phyloP scores from a whole-genome alignment of 78 protist genomes.

The Guillardia theta region DNA sequence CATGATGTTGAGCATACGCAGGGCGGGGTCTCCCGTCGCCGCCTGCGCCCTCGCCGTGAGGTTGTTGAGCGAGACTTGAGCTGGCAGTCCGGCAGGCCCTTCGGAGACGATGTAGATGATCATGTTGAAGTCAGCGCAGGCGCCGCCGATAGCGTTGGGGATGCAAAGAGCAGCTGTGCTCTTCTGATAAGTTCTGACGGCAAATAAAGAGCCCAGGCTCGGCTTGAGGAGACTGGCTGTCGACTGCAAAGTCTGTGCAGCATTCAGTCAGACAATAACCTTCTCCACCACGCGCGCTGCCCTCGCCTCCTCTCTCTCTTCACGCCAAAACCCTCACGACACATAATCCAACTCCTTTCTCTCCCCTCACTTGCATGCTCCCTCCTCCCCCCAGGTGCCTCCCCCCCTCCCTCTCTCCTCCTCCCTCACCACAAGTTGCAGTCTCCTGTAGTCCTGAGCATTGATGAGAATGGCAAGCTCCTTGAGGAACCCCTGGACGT shows the following conservation, averaged over 20 bases:
- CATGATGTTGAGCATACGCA: neutral
- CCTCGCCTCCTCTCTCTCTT: neutral
- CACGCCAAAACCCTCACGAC: neutral
- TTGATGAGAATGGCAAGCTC: neutral
- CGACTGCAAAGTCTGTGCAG: too few relatives aligned
- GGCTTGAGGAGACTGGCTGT: neutral
- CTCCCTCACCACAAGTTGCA: neutral
- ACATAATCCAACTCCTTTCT: neutral
- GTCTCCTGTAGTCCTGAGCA: neutral
- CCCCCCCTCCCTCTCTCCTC: neutral
- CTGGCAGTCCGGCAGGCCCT: neutral
- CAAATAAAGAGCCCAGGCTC: neutral
- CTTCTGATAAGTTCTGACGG: neutral
- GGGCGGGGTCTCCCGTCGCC: neutral
- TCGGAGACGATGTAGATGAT: neutral
- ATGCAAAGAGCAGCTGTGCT: too few relatives aligned
- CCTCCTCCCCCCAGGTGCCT: neutral
- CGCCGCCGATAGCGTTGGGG: neutral
- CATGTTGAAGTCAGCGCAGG: neutral
- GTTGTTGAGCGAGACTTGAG: neutral
- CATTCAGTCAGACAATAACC: neutral
- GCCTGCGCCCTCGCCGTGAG: neutral
- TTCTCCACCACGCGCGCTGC: neutral
- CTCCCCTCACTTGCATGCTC: neutral
- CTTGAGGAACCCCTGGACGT: neutral